A percentile compares a stretch with the other conserved stretches of the same genome.
Conservation (phyloP, 2,329 filamentous ascomycete genomes). For the Mariannaea elegans region DNA sequence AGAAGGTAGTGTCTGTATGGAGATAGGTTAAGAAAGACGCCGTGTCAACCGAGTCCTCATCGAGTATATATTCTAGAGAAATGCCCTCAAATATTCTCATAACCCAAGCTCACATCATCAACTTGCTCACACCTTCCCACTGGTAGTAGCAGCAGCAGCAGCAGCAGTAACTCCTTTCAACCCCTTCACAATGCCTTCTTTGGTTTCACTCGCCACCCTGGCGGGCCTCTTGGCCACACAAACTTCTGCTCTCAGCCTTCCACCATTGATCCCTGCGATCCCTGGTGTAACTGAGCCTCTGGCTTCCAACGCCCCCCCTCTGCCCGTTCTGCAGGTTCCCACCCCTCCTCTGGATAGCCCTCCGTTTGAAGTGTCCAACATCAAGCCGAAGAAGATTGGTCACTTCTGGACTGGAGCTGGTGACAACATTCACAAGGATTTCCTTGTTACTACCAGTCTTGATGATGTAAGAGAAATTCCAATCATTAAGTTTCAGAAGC, state of each 20-base stretch:
- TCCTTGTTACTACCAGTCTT: conserved; percentile 65
- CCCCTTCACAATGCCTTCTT: conserved; percentile 27
- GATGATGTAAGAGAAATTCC: conserved; percentile 56
- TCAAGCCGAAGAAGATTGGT: conserved; percentile 72
- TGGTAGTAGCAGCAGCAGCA: neutral
- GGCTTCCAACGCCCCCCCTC: conserved; percentile 57
- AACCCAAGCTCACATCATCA: conserved; percentile 25
- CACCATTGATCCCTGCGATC: conserved; percentile 66
- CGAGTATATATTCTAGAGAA: conserved; percentile 29
- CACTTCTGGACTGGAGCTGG: conserved; percentile 71
- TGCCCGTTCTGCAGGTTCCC: conserved; percentile 67
- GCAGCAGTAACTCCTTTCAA: neutral
- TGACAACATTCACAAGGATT: conserved; percentile 68
- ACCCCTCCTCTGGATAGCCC: conserved; percentile 65
- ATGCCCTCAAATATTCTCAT: conserved; percentile 36
- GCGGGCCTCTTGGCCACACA: conserved; percentile 28
- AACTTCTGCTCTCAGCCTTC: conserved; percentile 49
- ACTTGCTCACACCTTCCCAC: conserved; percentile 26
- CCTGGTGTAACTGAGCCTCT: conserved; percentile 67
- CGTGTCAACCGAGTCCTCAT: neutral
- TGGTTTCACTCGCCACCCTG: conserved; percentile 30
- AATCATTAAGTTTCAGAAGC: neutral
- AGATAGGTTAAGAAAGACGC: neutral
- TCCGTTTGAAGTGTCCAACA: conserved; percentile 60
- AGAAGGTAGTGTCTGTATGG: neutral